Conservation (phyloP, 2,329 filamentous ascomycete species). For the Aureobasidium sp. region DNA sequence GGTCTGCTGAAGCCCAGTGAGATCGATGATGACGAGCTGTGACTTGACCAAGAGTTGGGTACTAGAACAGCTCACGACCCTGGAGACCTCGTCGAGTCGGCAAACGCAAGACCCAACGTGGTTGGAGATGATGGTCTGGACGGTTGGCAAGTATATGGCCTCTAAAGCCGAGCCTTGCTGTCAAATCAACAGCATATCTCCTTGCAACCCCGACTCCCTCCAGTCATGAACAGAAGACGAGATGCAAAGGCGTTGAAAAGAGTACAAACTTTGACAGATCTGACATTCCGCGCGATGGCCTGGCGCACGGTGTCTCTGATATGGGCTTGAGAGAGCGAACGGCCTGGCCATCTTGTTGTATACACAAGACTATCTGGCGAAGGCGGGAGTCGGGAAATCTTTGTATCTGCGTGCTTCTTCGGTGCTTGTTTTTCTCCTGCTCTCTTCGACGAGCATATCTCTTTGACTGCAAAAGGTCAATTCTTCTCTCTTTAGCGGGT, state of each 20-base stretch:
- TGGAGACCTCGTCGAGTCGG: not conserved
- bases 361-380: not conserved
- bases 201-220: not conserved
- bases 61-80: conserved; percentile 22
- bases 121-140: conserved; percentile 7
- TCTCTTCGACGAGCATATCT: not conserved
- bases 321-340: not conserved
- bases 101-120: not conserved
- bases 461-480: not conserved
- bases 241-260: not conserved
- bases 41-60: conserved; percentile 53
- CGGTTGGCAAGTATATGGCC: conserved; percentile 4
- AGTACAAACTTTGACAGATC: not conserved
- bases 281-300: not conserved
- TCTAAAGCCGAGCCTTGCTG: not conserved
- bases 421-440: not conserved
- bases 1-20: conserved; percentile 97
- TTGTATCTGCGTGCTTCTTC: not conserved
- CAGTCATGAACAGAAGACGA: not conserved
- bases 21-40: conserved; percentile 73
- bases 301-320: not conserved
- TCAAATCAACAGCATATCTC: not conserved
- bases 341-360: conserved; percentile 1
- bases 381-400: not conserved
- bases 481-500: not conserved